Evolutionary conservation across 441 rosid genomes (phyloP).

Genomic region (Populus hybrid): DNA sequence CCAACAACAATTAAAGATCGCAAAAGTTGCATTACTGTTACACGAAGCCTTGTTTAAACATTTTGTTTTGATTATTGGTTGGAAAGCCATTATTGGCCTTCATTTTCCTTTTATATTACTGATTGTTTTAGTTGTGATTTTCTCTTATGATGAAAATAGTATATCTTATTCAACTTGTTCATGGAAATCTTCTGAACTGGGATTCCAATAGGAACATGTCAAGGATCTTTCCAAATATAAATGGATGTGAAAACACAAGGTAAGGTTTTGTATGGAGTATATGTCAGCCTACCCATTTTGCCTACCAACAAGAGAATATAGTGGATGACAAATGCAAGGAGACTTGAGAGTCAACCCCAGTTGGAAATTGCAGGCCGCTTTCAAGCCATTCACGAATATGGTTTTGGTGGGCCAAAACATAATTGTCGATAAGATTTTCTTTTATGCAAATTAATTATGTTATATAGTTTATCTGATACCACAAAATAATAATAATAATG

Average conservation of each 20-base stretch:
- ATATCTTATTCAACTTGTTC: too few relatives aligned
- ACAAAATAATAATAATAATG: too few relatives aligned
- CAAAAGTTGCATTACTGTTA: neutral
- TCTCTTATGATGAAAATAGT: neutral
- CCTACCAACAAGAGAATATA: too few relatives aligned
- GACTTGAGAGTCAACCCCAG: neutral
- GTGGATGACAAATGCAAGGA: neutral
- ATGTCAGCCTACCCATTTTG: too few relatives aligned
- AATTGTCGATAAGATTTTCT: neutral
- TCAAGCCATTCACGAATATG: too few relatives aligned
- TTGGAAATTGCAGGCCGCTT: neutral
- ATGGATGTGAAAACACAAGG: neutral
- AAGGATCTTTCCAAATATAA: too few relatives aligned
- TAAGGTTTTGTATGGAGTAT: too few relatives aligned
- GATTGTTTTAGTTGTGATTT: neutral
- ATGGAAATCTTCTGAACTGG: too few relatives aligned
- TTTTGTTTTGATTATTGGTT: too few relatives aligned
- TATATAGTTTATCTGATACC: neutral
- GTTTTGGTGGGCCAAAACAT: neutral
- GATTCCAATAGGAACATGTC: too few relatives aligned
- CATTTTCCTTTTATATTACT: too few relatives aligned
- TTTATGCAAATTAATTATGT: neutral
- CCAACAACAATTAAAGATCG: neutral
- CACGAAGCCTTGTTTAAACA: neutral
- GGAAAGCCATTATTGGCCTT: too few relatives aligned